phyloP scores from a whole-genome alignment of 257 asterid species.

The Linaria vulgaris region DNA sequence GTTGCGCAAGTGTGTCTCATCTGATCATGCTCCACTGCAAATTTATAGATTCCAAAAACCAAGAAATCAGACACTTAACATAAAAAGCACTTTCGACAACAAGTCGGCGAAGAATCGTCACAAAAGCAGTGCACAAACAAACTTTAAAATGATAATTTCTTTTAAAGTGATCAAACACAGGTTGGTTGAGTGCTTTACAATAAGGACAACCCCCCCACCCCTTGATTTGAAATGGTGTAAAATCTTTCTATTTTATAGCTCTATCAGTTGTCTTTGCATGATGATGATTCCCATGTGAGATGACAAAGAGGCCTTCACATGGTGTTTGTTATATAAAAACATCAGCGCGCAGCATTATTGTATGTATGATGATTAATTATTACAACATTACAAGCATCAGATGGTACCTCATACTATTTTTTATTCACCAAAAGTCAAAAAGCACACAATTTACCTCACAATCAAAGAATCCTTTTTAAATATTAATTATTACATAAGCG shows the following conservation, averaged over 20 bases:
- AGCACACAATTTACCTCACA: conserved; percentile 23
- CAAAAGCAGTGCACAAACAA: neutral
- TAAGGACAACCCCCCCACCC: conserved; percentile 12
- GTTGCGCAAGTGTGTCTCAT: conserved; percentile 33
- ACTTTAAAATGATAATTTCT: conserved; percentile 10
- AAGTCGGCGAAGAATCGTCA: neutral
- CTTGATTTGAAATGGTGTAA: conserved; percentile 4
- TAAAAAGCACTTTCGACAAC: neutral
- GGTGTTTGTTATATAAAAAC: conserved; percentile 10
- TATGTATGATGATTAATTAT: conserved; percentile 24
- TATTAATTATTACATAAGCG: neutral
- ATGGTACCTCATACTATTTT: neutral
- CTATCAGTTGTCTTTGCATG: conserved; percentile 12
- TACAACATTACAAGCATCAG: conserved; percentile 15
- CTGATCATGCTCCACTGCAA: conserved; percentile 57
- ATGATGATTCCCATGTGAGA: conserved; percentile 24
- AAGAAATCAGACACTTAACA: neutral
- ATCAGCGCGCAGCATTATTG: conserved; percentile 18
- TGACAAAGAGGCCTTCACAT: conserved; percentile 29
- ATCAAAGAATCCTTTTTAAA: neutral
- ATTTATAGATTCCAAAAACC: conserved; percentile 17
- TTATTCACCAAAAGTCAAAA: conserved; percentile 1
- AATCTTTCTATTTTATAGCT: conserved; percentile 9
- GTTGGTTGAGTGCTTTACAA: neutral
- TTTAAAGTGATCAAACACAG: conserved; percentile 5